Percentiles rank a stretch among this genome's conserved stretches.
These are phyloP conservation scores for Colletotrichum tropicale DNA, from an alignment of 2,329 filamentous ascomycete species.

Conservation along the genomic window DNA sequence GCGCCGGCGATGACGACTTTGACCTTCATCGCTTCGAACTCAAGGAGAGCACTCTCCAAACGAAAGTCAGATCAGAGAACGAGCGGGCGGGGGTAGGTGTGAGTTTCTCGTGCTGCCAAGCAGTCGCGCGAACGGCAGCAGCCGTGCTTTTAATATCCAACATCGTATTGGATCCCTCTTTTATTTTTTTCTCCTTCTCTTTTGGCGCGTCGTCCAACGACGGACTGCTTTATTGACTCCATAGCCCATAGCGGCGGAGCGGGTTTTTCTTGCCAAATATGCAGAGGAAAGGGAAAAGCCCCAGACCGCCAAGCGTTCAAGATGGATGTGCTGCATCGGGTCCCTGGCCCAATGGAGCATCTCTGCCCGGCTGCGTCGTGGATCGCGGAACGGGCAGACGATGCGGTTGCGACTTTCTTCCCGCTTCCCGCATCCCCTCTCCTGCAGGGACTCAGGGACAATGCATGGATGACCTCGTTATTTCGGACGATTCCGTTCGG, in stretches of 20 bases:
- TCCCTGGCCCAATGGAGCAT: constrained; percentile 8
- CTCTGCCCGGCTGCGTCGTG: neutral
- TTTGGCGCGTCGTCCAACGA: neutral
- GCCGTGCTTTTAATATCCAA: neutral
- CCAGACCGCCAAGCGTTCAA: neutral
- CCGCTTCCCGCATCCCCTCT: neutral
- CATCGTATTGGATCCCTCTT: neutral
- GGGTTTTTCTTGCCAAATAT: neutral
- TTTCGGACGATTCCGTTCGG: neutral
- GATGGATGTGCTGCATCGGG: constrained; percentile 6
- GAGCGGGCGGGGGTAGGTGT: neutral
- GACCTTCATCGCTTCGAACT: neutral
- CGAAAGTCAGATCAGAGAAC: neutral
- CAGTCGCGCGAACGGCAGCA: neutral
- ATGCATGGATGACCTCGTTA: neutral
- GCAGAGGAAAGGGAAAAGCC: neutral
- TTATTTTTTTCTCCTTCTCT: neutral
- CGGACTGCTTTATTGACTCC: neutral
- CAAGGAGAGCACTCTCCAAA: neutral
- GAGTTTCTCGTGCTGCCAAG: neutral
- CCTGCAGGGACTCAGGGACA: neutral
- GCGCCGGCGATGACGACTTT: neutral
- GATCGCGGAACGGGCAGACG: neutral
- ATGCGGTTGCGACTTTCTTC: neutral
- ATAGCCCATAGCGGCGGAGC: neutral